Base-by-base conservation (phyloP, 768 basidiomycete genomes). In the Guyanaporus albipodus region DNA sequence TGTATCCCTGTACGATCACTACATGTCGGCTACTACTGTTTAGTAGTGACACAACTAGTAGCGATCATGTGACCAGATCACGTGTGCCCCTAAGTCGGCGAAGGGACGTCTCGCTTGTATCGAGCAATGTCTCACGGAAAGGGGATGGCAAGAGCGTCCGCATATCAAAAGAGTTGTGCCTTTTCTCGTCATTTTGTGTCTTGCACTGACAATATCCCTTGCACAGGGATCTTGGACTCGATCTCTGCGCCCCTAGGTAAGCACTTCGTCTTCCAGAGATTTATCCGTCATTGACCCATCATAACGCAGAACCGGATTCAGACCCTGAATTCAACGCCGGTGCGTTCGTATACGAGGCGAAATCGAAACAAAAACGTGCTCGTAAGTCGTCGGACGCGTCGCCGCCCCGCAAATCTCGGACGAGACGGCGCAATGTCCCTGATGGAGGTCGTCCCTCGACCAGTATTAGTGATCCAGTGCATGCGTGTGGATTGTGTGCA, bases 211-310 rank as follows among this genome's bases (percentile, higher is more conserved):
- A 4, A n/a, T 23, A 27, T 17, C 4, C 10, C n/a, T 0, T 41
- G 5, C 3, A 19, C 33, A 67, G 65, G 67, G 38, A 44, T 21
- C 11, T 48, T 54, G 44, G 34, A 47, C 18, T 69, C 71, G 4
- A 63, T 67, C 14, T 58, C 67, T 6, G 68, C 67, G 2, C 71
- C 72, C 28, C 54, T 68, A 57, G 70, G 71, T 66, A 53, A 4
- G 38, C 32, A 35, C 23, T 22, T 7, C 19, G 10, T 15, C 32
- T 9, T 29, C 22, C 18, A 19, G 18, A n/a, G 15, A 10, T 41
- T 19, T 2, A 22, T 26, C 26, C 9, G 12, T 8, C 2, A 7
- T 14, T 45, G 11, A 39, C 29, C 17, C 29, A n/a, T 10, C 17
- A 24, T 26, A 10, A 24, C 29, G 18, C 38, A 67, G 66, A 69